Base-by-base conservation (phyloP, 2,329 filamentous ascomycete genomes). In the Colletotrichum sp. region DNA sequence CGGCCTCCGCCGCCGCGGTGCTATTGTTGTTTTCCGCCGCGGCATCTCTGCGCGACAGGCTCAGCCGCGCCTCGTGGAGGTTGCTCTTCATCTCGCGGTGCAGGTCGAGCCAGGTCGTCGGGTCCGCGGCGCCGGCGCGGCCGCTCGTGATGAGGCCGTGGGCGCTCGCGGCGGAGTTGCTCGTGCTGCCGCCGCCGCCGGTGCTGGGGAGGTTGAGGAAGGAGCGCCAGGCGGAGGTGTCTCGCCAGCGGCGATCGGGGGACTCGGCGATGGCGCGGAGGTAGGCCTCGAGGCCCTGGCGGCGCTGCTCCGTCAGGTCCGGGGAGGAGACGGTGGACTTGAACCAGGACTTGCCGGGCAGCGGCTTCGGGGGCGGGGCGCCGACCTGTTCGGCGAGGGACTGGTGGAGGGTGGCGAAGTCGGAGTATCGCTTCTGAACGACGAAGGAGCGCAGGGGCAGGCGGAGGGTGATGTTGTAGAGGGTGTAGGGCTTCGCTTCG, bases 361-460 rank as follows among this genome's bases (percentile, higher is more conserved):
- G 87, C 0, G 93, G 86, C 2, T 87, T 86, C 0, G 95, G 95
- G 9, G 95, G 94, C 24, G 93, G 83, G 26, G 87, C 81, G 79
- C 92, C 92, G 72, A 93, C 90, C 65, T 91, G 86, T 55, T 89
- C 85, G 24, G 88, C 87, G 10, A 97, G 89, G 5, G 89, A 85
- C 34, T 87, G 83, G 85, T 97, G 91, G 18, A 97, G 91, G 62
- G 88, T 83, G 71, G 87, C 86, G 81, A 97, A 97, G 82, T 97
- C 95, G 69, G 93, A 95, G 87, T 96, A 97, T 80, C 95, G 94
- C 84, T 96, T 96, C 80, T 93, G 92, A 7, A 96, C 88, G 78
- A 94, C 93, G 79, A 93, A 94, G 6, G 94, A 94, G 63, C 94
- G 92, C 16, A 96, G 89, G 0, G 95, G 94, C 2, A 96, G 92